Base-by-base conservation (phyloP, 1,139 yeast genomes). In the Blastobotrys aristatus region DNA sequence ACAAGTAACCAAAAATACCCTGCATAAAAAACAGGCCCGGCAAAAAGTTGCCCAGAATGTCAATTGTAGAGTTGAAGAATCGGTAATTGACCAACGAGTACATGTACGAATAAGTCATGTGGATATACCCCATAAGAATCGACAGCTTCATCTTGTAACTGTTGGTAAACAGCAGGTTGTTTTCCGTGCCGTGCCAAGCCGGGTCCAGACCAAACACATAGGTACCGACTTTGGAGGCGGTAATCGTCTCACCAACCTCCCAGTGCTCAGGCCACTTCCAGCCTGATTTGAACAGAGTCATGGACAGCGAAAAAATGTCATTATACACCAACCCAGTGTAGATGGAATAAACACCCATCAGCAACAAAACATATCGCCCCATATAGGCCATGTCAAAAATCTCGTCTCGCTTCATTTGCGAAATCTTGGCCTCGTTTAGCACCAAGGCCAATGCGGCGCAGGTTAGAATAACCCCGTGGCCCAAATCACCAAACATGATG, bases 401-500 rank as follows among this genome's bases (percentile, higher is more conserved):
- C 66, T 92, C 99, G 64, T 88, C 97, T 58, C 89, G 81, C 56
- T 82, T 77, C 76, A 81, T 75, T 46, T 75, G 73, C 17, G 76
- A 83, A 52, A 92, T 75, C 46, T 70, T 69, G 49, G 68, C 67
- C 67, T 92, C 98, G 59, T 83, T 82, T 44, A 76, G 57, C 14
- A 92, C 89, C 58, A 92, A 70, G 39, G 74, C 73, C 30, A 80
- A 64, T 7, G 95, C 95, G 10, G 86, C 90, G 54, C 87, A 66
- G 40, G 82, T 71, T 58, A 94, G 73, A 52, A 94, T 77, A 47
- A 88, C 72, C 16, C 98, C 98, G 66, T 92, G 99, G 3, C 99
- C 99, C 53, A 90, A 69, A 70, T 92, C 99, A 68, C 98, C 99
- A 74, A 92, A 92, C 99, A 92, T 92, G 58, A 94, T 86, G 32